Evolutionary conservation across 1,284 basidiomycete species (phyloP).

Genomic region (Pseudozyma thailandica): DNA sequence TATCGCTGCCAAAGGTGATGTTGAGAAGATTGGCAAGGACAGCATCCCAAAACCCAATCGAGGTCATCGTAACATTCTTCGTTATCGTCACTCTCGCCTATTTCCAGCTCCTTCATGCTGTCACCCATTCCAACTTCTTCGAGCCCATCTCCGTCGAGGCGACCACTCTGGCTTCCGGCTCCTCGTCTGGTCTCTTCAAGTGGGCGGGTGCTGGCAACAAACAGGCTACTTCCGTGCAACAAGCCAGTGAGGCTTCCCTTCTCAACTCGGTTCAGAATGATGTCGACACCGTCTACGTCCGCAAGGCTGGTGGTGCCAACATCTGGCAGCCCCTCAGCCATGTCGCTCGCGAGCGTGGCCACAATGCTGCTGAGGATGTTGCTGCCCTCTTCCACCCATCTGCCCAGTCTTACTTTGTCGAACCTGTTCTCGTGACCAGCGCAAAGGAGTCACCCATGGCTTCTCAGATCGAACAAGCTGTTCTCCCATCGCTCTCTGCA

Average conservation of each 20-base stretch:
- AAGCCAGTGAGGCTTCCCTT: neutral
- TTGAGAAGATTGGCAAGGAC: slow-evolving; percentile 43
- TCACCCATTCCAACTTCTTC: slow-evolving; percentile 74
- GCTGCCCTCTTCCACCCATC: slow-evolving; percentile 18
- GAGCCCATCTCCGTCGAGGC: slow-evolving; percentile 57
- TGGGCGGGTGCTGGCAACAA: slow-evolving; percentile 31
- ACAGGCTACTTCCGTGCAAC: neutral
- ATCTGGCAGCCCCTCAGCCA: slow-evolving; percentile 45
- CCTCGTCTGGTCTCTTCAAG: slow-evolving; percentile 45
- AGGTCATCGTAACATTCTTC: slow-evolving; percentile 87
- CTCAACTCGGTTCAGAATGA: slow-evolving; percentile 7
- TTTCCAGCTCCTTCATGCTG: slow-evolving; percentile 86
- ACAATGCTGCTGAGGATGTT: slow-evolving; percentile 17
- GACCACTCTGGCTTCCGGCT: slow-evolving; percentile 46
- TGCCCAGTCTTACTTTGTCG: slow-evolving; percentile 41
- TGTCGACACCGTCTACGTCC: slow-evolving; percentile 41
- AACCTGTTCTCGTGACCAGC: slow-evolving; percentile 54
- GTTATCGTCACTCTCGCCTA: slow-evolving; percentile 88
- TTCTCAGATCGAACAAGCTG: slow-evolving; percentile 22
- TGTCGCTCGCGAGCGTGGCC: neutral
- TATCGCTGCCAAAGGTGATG: slow-evolving; percentile 52
- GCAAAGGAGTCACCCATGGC: slow-evolving; percentile 36
- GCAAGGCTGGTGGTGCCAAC: slow-evolving; percentile 39
- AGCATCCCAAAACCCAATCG: slow-evolving; percentile 71
- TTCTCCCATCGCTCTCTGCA: slow-evolving; percentile 33